Evolutionary conservation across 192 early-diverging fungal species (phyloP).

Genomic region (Spizellomyces sp.): DNA sequence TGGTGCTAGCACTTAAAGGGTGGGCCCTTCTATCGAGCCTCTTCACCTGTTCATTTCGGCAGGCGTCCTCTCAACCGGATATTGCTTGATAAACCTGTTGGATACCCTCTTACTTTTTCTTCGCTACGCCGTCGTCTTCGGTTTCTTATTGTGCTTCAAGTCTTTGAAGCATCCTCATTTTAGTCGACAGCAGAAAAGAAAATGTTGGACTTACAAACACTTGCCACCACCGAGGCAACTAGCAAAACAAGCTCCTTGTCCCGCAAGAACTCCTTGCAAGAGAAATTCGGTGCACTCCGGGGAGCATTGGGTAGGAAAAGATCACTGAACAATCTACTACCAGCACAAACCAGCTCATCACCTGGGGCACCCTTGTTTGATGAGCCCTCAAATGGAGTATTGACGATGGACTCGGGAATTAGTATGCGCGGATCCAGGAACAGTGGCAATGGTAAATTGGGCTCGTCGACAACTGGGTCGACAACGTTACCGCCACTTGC

Average conservation of each 20-base stretch:
- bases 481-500: neutral
- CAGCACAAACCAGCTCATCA: neutral
- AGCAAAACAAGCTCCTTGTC: neutral
- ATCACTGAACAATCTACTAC: constrained; percentile 9
- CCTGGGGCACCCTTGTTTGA: neutral
- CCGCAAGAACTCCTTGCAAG: constrained; percentile 26
- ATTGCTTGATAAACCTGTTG: too few species aligned
- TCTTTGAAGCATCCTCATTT: too few species aligned
- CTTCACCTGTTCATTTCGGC: too few species aligned
- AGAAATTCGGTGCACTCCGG: constrained; percentile 20
- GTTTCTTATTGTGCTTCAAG: too few species aligned
- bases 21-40: too few species aligned
- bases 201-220: neutral
- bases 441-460: neutral
- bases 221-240: neutral
- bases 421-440: neutral
- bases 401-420: neutral
- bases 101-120: too few species aligned
- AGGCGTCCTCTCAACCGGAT: too few species aligned
- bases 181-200: neutral
- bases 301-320: constrained; percentile 15
- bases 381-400: neutral
- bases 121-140: too few species aligned
- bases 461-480: neutral
- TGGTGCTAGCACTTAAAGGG: too few species aligned